Evolutionary conservation across 2,329 filamentous ascomycete genomes (phyloP), one percentile per base, ranked within the genome.

Genomic region (Fonsecaea multimorphosa): DNA sequence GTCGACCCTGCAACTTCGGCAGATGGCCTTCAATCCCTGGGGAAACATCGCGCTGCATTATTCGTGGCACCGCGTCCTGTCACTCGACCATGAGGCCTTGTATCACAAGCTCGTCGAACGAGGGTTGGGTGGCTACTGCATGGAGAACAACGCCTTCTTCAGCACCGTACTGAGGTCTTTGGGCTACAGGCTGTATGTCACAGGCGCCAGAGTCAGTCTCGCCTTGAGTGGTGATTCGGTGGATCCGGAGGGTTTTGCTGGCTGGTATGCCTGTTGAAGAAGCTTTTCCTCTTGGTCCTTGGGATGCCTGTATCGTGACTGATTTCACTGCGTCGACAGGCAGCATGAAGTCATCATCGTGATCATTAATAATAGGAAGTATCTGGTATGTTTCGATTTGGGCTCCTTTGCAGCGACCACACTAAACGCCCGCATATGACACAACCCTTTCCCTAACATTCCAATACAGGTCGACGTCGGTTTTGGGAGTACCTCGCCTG

Each of bases 291-390:
- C 31, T 56, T 16, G 4, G 24, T 24, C 40, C 19, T 38, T 44
- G 4, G 12, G 22, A 27, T 22, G 22, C n/a, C 16, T 27, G 29
- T 31, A 31, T 31, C 29, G 29, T 31, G 11, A 24, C 44, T 24
- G 44, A 49, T 5, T 9, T 49, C 5, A 12, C 11, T 12, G 44
- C 12, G 22, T 8, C 34, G 9, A 19, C 38, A 77, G 75, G 62
- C 79, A 82, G 14, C 87, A 90, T 74, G 84, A 89, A 72, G 80
- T 89, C 53, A 84, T 87, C 70, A 85, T 90, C 59, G 82, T 89
- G 49, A 84, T 81, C 1, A 78, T 91, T 36, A 73, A 79, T 24
- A 76, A 79, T 5, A 78, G 78, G 44, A 80, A 80, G 31, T 81
- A 79, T 60, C 75, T 78, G 72, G 78, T 79, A 53, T 32, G 53